phyloP scores from a whole-genome alignment of 1,284 basidiomycete species.

The Cryptococcus maquisensis region DNA sequence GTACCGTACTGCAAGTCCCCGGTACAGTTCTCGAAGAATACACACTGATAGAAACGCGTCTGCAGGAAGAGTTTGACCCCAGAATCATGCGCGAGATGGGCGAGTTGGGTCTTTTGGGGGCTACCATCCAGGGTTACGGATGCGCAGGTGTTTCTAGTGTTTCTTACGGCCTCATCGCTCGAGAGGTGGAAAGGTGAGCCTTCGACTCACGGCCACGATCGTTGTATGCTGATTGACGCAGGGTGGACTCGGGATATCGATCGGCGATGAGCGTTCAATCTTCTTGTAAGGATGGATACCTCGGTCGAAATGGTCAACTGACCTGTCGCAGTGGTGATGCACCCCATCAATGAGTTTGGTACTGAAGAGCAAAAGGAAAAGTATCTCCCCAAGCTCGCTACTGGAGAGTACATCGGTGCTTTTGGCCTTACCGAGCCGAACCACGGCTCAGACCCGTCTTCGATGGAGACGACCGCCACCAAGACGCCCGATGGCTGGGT shows the following conservation, averaged over 20 bases:
- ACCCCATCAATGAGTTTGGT: constrained; percentile 91
- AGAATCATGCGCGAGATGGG: constrained; percentile 85
- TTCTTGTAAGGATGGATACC: constrained; percentile 50
- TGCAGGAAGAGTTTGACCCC: constrained; percentile 66
- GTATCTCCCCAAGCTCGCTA: constrained; percentile 79
- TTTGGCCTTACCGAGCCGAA: constrained; percentile 96
- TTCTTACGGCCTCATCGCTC: constrained; percentile 87
- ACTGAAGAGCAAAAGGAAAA: constrained; percentile 85
- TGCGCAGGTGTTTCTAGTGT: constrained; percentile 91
- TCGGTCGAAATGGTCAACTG: background rate
- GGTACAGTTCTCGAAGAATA: background rate
- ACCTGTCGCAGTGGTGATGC: constrained; percentile 70
- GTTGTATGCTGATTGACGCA: background rate
- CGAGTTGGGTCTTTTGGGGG: constrained; percentile 80
- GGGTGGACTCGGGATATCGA: constrained; percentile 89
- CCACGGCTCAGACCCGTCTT: constrained; percentile 88
- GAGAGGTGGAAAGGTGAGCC: constrained; percentile 80
- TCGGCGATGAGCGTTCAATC: constrained; percentile 95
- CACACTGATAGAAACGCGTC: background rate
- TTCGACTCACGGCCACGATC: background rate
- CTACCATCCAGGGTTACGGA: constrained; percentile 89
- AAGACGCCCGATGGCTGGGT: constrained; percentile 79
- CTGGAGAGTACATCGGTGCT: constrained; percentile 89
- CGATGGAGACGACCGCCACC: constrained; percentile 89
- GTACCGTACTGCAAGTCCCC: constrained; percentile 75